A percentile compares a stretch with the other conserved stretches of the same genome.
phyloP scores from a whole-genome alignment of 805 yeast species.

The Ogataea henricii region DNA sequence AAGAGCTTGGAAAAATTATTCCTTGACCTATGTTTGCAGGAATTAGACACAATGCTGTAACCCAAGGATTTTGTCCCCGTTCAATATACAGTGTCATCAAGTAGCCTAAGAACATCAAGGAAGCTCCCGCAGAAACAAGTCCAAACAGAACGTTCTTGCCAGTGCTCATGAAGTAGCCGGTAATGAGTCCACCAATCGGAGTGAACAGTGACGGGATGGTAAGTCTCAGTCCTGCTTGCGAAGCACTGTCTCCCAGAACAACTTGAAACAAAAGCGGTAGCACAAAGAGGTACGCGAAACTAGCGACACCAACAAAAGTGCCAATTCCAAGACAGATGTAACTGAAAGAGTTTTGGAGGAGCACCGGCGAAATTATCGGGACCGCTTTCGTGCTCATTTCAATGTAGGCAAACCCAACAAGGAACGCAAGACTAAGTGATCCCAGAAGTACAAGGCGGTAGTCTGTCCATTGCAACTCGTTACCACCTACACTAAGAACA shows the following conservation, averaged over 20 bases:
- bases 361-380: constrained; percentile 26
- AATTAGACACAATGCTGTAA: constrained; percentile 31
- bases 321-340: constrained; percentile 33
- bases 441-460: constrained; percentile 6
- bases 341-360: constrained; percentile 29
- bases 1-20: constrained; percentile 38
- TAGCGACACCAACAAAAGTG: constrained; percentile 40
- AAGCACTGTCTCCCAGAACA: constrained; percentile 41
- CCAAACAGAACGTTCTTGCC: constrained; percentile 27
- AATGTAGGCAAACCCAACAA: constrained; percentile 7
- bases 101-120: constrained; percentile 40
- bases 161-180: constrained; percentile 42
- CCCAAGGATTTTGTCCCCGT: constrained; percentile 28
- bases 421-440: constrained; percentile 5
- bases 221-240: constrained; percentile 43
- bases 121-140: constrained; percentile 37
- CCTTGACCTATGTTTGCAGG: constrained; percentile 45
- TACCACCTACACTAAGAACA: constrained; percentile 18
- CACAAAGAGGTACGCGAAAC: constrained; percentile 43
- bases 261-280: constrained; percentile 46
- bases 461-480: constrained; percentile 18
- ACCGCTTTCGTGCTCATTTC: no score
- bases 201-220: constrained; percentile 44
- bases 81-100: constrained; percentile 30
- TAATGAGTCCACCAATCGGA: constrained; percentile 44